Conservation (phyloP, 2,329 filamentous ascomycete species). For the Lasiodiplodia theobromae region DNA sequence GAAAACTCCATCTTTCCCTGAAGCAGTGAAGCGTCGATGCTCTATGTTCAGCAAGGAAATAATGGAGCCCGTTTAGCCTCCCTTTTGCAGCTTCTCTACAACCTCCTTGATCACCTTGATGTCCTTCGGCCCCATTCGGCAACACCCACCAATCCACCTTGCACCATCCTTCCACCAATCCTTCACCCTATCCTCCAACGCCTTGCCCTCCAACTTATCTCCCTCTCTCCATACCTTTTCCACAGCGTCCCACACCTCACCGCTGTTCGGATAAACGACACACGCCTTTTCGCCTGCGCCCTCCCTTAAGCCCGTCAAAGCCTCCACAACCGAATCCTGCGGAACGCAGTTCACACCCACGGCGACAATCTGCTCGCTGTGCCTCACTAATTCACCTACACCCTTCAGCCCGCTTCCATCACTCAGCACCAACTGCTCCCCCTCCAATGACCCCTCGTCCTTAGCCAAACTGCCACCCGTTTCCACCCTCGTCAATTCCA, state of each 20-base stretch:
- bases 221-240: conserved; percentile 46
- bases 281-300: neutral
- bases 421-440: conserved; percentile 45
- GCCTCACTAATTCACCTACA: conserved; percentile 42
- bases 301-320: conserved; percentile 41
- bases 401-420: conserved; percentile 51
- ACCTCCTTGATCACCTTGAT: conserved; percentile 42
- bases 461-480: neutral
- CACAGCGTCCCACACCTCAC: conserved; percentile 54
- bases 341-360: conserved; percentile 57
- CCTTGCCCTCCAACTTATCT: conserved; percentile 35
- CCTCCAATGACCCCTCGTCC: neutral
- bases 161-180: conserved; percentile 49
- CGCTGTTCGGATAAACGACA: conserved; percentile 43
- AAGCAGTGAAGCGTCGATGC: neutral
- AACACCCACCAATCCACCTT: conserved; percentile 56
- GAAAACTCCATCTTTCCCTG: neutral
- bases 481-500: neutral
- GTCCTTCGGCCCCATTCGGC: conserved; percentile 53
- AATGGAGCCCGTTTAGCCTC: neutral
- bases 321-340: conserved; percentile 42
- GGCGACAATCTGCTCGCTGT: conserved; percentile 45
- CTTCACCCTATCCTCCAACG: conserved; percentile 39
- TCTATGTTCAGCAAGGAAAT: neutral
- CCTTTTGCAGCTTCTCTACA: conserved; percentile 7